phyloP scores from a whole-genome alignment of 768 basidiomycete species.

The Leccinum broughii region DNA sequence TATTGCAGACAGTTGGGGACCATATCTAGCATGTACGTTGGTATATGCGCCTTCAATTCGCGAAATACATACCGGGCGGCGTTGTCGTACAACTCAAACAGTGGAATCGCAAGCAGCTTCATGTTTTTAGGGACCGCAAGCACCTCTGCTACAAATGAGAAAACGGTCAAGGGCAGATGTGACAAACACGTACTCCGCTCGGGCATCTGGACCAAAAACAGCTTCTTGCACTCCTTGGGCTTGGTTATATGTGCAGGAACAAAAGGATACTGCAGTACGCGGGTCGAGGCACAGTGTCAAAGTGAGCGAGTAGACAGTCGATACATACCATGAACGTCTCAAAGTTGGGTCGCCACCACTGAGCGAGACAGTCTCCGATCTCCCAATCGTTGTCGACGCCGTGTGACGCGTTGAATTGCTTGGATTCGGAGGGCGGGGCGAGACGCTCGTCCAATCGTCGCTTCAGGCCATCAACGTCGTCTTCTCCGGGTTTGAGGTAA shows the following conservation, averaged over 20 bases:
- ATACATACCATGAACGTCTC: conserved; percentile 94
- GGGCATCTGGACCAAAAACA: conserved; percentile 95
- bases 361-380: conserved; percentile 93
- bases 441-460: conserved; percentile 86
- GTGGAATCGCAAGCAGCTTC: conserved; percentile 95
- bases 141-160: conserved; percentile 58
- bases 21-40: conserved; percentile 52
- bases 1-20: conserved; percentile 92
- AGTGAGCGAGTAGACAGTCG: background rate
- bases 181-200: conserved; percentile 69
- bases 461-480: conserved; percentile 89
- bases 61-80: conserved; percentile 65
- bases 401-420: conserved; percentile 75
- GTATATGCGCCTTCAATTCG: conserved; percentile 1
- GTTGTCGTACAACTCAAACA: conserved; percentile 98
- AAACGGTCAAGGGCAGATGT: background rate
- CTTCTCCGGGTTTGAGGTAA: conserved; percentile 95
- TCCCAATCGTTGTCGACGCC: conserved; percentile 92
- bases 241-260: conserved; percentile 95
- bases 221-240: conserved; percentile 97
- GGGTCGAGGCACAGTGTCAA: background rate
- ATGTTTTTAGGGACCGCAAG: conserved; percentile 98
- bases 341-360: conserved; percentile 99
- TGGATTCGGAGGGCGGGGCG: conserved; percentile 70
- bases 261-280: conserved; percentile 74